Evolutionary conservation across 371 early-diverging fungal species (phyloP), one percentile per base, ranked within the genome.

Genomic region (Synchytrium microbalum): DNA sequence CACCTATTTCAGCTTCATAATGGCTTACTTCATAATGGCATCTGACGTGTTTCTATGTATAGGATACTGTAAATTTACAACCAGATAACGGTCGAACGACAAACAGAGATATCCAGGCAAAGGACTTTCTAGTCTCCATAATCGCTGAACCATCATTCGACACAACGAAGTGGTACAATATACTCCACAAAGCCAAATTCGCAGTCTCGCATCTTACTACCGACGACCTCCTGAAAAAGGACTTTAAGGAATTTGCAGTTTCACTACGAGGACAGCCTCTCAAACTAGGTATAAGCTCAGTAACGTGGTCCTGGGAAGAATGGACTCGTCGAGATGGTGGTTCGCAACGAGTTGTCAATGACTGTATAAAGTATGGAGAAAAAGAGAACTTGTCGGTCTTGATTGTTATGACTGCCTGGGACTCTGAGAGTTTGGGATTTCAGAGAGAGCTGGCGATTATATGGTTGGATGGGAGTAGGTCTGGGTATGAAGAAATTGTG

Each of bases 181-280:
- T 38, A 19, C 46, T 38, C 46, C 46, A 38, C 19, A 38, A 38
- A 38, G 46, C 46, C 46, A 38, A 38, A 19, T 38, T 38, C 19
- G 46, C 46, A 38, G 46, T 38, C 10, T 68, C 80, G 26, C 64
- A 69, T 16, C 77, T 89, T 31, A 66, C 79, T 1, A 72, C 63
- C 23, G 66, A 68, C 24, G 84, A 88, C 64, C 76, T 91, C 0
- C 66, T 91, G 38, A 73, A 86, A n/a, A 85, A 85, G 63, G 91
- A 91, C 70, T 91, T 88, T 73, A 91, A 91, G 70, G 85, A 88
- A 65, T 87, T 78, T 71, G 60, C 33, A 10, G 30, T 63, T 23
- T 19, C 46, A 19, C 5, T 19, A 38, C 46, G 19, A 10, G 46
- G 10, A 5, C 5, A 5, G 5, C 46, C 5, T 19, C 5, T 38